A percentile compares a stretch with the other conserved stretches of the same genome.
These are phyloP conservation scores for Acidomyces sp. DNA, from an alignment of 495 filamentous ascomycete genomes.

Conservation along the genomic window DNA sequence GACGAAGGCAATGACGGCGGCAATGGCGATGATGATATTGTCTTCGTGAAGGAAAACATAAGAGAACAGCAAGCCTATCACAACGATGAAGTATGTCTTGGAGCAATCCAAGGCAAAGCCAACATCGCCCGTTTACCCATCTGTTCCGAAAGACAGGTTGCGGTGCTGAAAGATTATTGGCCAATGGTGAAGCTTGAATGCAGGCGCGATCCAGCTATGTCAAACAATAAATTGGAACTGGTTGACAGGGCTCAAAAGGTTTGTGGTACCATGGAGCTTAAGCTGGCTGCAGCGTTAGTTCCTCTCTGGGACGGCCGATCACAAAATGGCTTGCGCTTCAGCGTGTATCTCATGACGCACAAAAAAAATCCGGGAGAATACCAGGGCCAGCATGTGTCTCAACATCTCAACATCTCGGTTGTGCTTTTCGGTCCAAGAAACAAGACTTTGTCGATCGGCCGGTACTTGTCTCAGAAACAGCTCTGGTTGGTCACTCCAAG, in stretches of 20 bases:
- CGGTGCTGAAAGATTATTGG: constrained; percentile 5
- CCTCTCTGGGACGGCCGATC: constrained; percentile 3
- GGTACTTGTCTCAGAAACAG: constrained; percentile 47
- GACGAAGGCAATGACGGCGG: constrained; percentile 10
- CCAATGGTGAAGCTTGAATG: constrained; percentile 1
- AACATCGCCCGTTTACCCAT: constrained; percentile 5
- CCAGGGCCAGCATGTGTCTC: constrained; percentile 40
- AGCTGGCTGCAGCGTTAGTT: constrained; percentile 4
- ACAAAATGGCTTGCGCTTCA: constrained; percentile 44
- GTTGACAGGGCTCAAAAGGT: background rate
- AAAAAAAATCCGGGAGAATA: constrained; percentile 42
- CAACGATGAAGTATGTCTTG: constrained; percentile 70
- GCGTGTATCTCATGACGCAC: constrained; percentile 51
- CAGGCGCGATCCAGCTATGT: background rate
- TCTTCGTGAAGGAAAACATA: constrained; percentile 25
- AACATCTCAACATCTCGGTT: constrained; percentile 45
- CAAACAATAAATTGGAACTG: constrained; percentile 8
- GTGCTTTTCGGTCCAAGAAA: constrained; percentile 71
- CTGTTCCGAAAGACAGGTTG: background rate
- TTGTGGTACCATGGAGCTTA: constrained; percentile 1
- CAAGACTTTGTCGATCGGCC: constrained; percentile 48
- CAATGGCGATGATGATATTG: constrained; percentile 38
- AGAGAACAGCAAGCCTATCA: constrained; percentile 21
- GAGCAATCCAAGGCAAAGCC: constrained; percentile 30
- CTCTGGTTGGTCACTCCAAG: constrained; percentile 42